phyloP scores from a whole-genome alignment of 495 filamentous ascomycete genomes.

The Lasiosphaeris hirsuta region DNA sequence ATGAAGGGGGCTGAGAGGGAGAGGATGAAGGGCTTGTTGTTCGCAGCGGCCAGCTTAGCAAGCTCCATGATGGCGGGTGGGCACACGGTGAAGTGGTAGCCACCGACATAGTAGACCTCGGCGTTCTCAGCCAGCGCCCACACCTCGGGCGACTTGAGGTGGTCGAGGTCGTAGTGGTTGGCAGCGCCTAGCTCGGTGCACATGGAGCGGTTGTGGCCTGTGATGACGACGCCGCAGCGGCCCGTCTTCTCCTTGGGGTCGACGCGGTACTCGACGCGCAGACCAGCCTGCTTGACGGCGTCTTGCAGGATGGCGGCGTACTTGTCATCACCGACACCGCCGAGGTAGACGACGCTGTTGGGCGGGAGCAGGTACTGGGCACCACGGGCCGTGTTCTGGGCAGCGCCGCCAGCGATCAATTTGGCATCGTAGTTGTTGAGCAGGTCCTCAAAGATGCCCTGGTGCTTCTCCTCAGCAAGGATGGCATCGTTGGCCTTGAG shows the following conservation, averaged over 20 bases:
- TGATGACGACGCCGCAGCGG: conserved; percentile 94
- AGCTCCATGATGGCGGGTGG: conserved; percentile 85
- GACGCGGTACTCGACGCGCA: conserved; percentile 89
- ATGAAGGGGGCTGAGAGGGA: conserved; percentile 95
- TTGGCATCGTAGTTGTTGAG: conserved; percentile 82
- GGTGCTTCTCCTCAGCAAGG: conserved; percentile 88
- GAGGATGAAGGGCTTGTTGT: conserved; percentile 89
- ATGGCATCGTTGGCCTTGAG: conserved; percentile 97
- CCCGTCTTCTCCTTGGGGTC: conserved; percentile 80
- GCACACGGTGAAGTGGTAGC: conserved; percentile 75
- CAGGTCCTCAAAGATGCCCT: conserved; percentile 86
- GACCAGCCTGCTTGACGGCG: conserved; percentile 72
- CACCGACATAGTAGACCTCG: conserved; percentile 86
- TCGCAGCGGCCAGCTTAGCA: conserved; percentile 78
- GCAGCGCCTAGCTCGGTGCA: conserved; percentile 94
- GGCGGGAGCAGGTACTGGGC: conserved; percentile 92
- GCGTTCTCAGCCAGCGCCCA: conserved; percentile 89
- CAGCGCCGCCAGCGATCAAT: conserved; percentile 92
- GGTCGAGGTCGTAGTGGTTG: conserved; percentile 93
- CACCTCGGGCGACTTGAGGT: conserved; percentile 84
- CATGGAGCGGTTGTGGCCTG: conserved; percentile 87
- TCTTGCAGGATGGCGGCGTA: conserved; percentile 81
- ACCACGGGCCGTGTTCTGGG: conserved; percentile 96
- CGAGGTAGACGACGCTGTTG: conserved; percentile 86
- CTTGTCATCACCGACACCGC: conserved; percentile 88